Evolutionary conservation across 139 green algal species (phyloP).

Genomic region (Micractinium sp.): DNA sequence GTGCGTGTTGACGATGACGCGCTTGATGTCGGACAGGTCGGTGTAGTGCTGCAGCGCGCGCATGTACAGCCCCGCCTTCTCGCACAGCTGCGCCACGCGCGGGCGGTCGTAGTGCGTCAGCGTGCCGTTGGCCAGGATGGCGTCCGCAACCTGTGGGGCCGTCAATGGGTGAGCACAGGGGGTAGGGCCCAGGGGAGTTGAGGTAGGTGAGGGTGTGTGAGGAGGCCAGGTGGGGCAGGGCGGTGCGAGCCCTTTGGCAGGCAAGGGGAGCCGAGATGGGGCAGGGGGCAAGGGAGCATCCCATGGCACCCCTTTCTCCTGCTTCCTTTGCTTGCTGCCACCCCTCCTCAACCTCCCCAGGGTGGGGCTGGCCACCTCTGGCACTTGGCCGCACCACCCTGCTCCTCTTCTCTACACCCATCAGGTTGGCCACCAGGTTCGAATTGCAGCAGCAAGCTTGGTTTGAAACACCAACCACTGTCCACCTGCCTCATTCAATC

Average conservation of each 20-base stretch:
- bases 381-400: too few relatives aligned
- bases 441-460: too few relatives aligned
- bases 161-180: not conserved
- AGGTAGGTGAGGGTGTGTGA: not conserved
- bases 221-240: not conserved
- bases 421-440: too few relatives aligned
- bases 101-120: conserved; percentile 98
- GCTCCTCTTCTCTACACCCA: too few relatives aligned
- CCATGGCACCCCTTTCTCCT: too few relatives aligned
- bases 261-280: too few relatives aligned
- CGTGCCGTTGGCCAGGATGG: conserved; percentile 94
- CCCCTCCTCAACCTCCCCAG: not conserved
- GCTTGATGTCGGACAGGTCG: conserved; percentile 97
- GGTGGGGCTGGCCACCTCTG: too few relatives aligned
- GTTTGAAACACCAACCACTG: too few relatives aligned
- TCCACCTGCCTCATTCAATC: too few relatives aligned
- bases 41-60: conserved; percentile 98
- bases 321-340: too few relatives aligned
- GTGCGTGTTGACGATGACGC: conserved; percentile 96
- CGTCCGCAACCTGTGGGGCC: conserved; percentile 89
- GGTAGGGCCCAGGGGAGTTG: not conserved
- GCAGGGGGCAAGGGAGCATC: too few relatives aligned
- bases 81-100: conserved; percentile 96
- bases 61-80: conserved; percentile 99
- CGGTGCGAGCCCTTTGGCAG: too few relatives aligned